Percentiles rank a stretch among this genome's conserved stretches.
Conservation (phyloP, 768 basidiomycete genomes). For the Cystobasidium tubakii region DNA sequence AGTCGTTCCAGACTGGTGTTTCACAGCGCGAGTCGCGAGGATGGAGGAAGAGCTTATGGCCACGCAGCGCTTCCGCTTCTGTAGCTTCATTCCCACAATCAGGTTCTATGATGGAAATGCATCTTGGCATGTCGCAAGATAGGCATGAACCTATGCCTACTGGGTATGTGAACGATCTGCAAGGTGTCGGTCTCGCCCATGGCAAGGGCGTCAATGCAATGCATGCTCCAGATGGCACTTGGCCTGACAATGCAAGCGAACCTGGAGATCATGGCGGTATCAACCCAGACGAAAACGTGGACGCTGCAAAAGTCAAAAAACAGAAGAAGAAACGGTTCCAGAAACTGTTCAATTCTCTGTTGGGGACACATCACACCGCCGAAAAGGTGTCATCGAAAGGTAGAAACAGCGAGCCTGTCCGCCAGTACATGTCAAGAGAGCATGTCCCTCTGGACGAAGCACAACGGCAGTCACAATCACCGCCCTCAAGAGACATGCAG, state of each 20-base stretch:
- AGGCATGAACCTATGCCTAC: constrained; percentile 34
- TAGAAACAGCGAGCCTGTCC: background rate
- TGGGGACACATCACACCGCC: constrained; percentile 20
- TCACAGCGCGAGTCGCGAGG: constrained; percentile 21
- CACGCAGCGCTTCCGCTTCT: constrained; percentile 38
- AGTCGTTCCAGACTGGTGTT: constrained; percentile 33
- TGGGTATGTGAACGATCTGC: background rate
- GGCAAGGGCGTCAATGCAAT: background rate
- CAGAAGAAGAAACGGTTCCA: constrained; percentile 47
- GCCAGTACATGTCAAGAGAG: background rate
- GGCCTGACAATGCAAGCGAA: constrained; percentile 23
- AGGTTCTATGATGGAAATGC: constrained; percentile 47
- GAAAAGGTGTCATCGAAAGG: background rate
- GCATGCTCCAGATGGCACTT: background rate
- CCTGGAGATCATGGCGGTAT: constrained; percentile 28
- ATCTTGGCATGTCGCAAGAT: constrained; percentile 44
- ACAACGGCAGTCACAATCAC: background rate
- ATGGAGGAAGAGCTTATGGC: constrained; percentile 37
- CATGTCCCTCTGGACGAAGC: background rate
- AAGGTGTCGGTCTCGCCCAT: background rate
- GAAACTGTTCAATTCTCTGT: constrained; percentile 44
- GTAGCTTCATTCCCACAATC: constrained; percentile 43
- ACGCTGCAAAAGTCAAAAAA: constrained; percentile 26
- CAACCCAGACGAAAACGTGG: constrained; percentile 15
- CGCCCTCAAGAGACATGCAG: background rate